Evolutionary conservation across 768 basidiomycete species (phyloP), one percentile per base, ranked within the genome.

Genomic region (Dentipellis fragilis): DNA sequence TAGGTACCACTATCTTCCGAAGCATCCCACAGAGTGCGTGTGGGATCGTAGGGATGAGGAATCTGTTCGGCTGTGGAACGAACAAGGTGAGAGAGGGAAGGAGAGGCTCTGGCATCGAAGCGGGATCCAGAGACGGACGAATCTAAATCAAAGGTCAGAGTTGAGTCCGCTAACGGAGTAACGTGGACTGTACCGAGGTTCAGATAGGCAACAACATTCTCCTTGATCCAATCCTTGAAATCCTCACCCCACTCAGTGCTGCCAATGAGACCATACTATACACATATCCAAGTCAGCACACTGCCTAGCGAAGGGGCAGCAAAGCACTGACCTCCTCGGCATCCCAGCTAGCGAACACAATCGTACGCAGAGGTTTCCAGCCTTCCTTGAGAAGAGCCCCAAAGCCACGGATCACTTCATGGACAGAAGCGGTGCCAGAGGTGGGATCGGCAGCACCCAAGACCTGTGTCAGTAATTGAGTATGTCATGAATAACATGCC

Each of bases 221-320:
- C 73, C 40, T 79, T 75, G 39, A 97, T 81, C 83, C 87, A 95
- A 14, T 80, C 75, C 0, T 82, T 65, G 64, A 95, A 97, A 65
- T 97, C 95, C 67, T 97, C 95, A 2, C 84, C 92, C 80, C 87
- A 95, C 69, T 97, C 95, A 3, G 90, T 94, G 63, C 85, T 88
- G 23, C 94, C 94, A 38, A 90, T 66, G 42, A 92, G 75, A 22
- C 88, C 89, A 53, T 80, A 78, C 76, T 78, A 60, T 7, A 50
- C 11, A 53, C 22, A 54, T 21, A 34, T 46, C 46, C 11, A 21
- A 39, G 22, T 38, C 37, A 22, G 46, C 19, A 40, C 5, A 11
- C 14, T 23, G 11, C 39, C 37, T n/a, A n/a, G n/a, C n/a, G n/a
- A n/a, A n/a, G n/a, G n/a, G n/a, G n/a, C n/a, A n/a, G n/a, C n/a